A percentile compares a stretch with the other conserved stretches of the same genome.
Conservation (phyloP, 2,329 filamentous ascomycete genomes). For the Beauveria australis region DNA sequence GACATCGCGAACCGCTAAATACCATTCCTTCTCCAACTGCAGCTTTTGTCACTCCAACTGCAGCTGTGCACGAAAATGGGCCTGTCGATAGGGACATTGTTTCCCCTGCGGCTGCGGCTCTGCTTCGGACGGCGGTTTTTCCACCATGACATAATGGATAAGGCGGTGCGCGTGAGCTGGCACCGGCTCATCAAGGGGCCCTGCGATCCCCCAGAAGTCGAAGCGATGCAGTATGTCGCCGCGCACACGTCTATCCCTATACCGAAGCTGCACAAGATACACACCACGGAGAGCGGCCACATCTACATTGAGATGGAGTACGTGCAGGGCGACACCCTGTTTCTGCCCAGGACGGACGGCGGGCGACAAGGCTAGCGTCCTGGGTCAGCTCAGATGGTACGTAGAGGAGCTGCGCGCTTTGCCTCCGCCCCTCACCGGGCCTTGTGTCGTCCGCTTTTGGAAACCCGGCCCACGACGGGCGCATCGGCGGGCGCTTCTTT, state of each 20-base stretch:
- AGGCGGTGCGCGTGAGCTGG: slow-evolving; percentile 19
- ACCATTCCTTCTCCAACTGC: too few species aligned
- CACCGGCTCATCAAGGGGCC: slow-evolving; percentile 23
- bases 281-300: slow-evolving; percentile 9
- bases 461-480: slow-evolving; percentile 19
- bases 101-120: slow-evolving; percentile 19
- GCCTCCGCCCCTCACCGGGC: slow-evolving; percentile 16
- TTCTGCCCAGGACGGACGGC: slow-evolving; percentile 17
- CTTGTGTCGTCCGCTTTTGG: slow-evolving; percentile 19
- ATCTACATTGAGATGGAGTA: slow-evolving; percentile 23
- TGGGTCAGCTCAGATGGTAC: slow-evolving; percentile 18
- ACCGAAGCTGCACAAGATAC: slow-evolving; percentile 19
- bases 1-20: too few species aligned
- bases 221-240: slow-evolving; percentile 23
- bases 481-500: slow-evolving; percentile 19
- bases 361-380: slow-evolving; percentile 15
- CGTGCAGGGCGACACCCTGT: slow-evolving; percentile 15
- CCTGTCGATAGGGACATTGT: slow-evolving; percentile 18
- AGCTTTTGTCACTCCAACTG: neutral
- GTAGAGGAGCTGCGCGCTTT: slow-evolving; percentile 19
- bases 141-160: neutral
- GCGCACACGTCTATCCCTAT: slow-evolving; percentile 21
- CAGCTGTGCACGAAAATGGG: slow-evolving; percentile 14
- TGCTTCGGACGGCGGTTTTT: slow-evolving; percentile 21
- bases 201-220: slow-evolving; percentile 21